Conservation (phyloP, 495 filamentous ascomycete species). For the Achaetomiella virescens region DNA sequence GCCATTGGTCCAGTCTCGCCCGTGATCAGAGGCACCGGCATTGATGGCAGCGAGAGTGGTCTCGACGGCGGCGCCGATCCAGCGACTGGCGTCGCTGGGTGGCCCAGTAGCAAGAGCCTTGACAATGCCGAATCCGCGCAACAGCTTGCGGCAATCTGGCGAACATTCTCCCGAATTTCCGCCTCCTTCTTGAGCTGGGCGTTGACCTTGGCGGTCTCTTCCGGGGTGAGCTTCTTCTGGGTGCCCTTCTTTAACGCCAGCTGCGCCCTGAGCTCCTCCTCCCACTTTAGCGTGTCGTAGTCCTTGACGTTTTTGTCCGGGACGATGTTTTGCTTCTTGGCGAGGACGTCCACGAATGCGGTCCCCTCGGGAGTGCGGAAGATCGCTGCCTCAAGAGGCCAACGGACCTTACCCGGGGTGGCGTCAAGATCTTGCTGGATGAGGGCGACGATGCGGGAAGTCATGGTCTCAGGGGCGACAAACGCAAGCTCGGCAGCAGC, state of each 20-base stretch:
- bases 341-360: conserved; percentile 82
- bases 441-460: conserved; percentile 65
- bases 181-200: conserved; percentile 84
- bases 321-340: conserved; percentile 62
- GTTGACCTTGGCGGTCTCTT: conserved; percentile 85
- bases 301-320: conserved; percentile 81
- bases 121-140: conserved; percentile 78
- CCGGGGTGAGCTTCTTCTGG: conserved; percentile 80
- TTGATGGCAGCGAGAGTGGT: conserved; percentile 63
- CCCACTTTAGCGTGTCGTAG: conserved; percentile 95
- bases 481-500: conserved; percentile 89
- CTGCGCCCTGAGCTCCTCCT: conserved; percentile 82
- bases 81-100: conserved; percentile 73
- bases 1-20: conserved; percentile 72
- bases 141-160: conserved; percentile 60
- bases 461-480: conserved; percentile 78
- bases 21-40: conserved; percentile 74
- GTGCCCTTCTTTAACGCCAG: conserved; percentile 87
- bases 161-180: conserved; percentile 64
- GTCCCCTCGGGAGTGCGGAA: conserved; percentile 83
- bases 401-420: conserved; percentile 56
- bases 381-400: conserved; percentile 84
- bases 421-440: conserved; percentile 65
- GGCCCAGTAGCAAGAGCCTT: conserved; percentile 74
- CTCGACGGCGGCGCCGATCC: conserved; percentile 74